Evolutionary conservation across 2,329 filamentous ascomycete species (phyloP), one percentile per base, ranked within the genome.

Genomic region (Neonectria hederae): DNA sequence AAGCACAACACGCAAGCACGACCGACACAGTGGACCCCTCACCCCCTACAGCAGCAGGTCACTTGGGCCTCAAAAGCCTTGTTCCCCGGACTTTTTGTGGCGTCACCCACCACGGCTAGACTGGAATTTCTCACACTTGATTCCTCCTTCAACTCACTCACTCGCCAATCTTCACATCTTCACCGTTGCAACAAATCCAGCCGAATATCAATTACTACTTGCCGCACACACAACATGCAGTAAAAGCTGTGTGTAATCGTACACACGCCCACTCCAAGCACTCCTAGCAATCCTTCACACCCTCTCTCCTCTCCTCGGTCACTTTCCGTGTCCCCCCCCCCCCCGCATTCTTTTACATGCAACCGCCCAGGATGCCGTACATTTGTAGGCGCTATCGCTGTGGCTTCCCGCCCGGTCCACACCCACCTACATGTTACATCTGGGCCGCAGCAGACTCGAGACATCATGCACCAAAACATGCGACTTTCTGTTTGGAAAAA

Each of bases 321-420:
- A 64, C 62, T 61, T 64, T 64, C 62, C 62, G 62, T 56, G 32
- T 28, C 53, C 43, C 10, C 17, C 48, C 62, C 62, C 57, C 17
- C 46, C 62, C 62, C 57, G 57, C 57, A 57, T 64, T 57, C 45
- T 52, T 13, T 30, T 42, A 55, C 53, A 60, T 54, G 30, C 57
- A 54, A 30, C 26, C 57, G 42, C 57, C 57, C 26, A 24, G 43
- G 42, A 43, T 48, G 51, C 40, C 30, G 17, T 5, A 59, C 21
- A 45, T 42, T 11, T 26, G 28, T 45, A 10, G 35, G 38, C 38
- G n/a, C 24, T 24, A 26, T 22, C 48, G 48, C 28, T 32, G 26
- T 35, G 10, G 48, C 26, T 30, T 48, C 22, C 45, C 45, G 45
- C 22, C 45, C 14, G 45, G 22, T 26, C 14, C 45, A n/a, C 45